These are phyloP conservation scores for Sporisorium reilianum DNA, from an alignment of 1,284 basidiomycete genomes.

Conservation along the genomic window DNA sequence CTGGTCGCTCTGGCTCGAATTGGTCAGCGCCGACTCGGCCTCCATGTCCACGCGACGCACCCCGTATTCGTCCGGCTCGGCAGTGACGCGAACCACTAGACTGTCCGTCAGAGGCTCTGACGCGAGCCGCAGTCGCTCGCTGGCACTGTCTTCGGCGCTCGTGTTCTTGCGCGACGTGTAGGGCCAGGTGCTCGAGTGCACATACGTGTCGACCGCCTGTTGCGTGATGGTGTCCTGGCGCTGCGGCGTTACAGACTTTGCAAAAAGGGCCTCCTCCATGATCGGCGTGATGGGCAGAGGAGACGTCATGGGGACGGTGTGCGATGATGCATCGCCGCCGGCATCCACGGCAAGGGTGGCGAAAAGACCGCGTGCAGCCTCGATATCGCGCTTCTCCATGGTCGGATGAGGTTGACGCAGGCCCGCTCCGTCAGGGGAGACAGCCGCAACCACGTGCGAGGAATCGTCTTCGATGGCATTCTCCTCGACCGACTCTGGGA, in stretches of 20 bases:
- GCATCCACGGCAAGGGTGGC: slow-evolving; percentile 18
- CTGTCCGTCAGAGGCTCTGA: slow-evolving; percentile 15
- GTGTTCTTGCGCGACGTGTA: slow-evolving; percentile 22
- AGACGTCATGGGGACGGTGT: slow-evolving; percentile 35
- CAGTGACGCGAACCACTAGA: slow-evolving; percentile 7
- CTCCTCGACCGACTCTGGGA: slow-evolving; percentile 31
- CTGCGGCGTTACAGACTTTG: slow-evolving; percentile 9
- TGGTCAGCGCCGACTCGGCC: slow-evolving; percentile 22
- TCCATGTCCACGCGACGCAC: slow-evolving; percentile 50
- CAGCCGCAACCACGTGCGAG: background rate
- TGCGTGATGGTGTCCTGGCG: slow-evolving; percentile 42
- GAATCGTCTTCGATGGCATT: slow-evolving; percentile 5
- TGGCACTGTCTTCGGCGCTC: background rate
- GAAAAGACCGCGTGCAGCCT: slow-evolving; percentile 23
- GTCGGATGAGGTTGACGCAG: slow-evolving; percentile 18
- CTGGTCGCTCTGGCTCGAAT: slow-evolving; percentile 32
- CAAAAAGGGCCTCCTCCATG: slow-evolving; percentile 16
- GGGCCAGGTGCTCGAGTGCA: slow-evolving; percentile 46
- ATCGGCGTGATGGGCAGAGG: slow-evolving; percentile 38
- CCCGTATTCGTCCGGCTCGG: slow-evolving; percentile 48
- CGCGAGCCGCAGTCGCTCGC: slow-evolving; percentile 25
- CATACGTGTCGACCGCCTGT: slow-evolving; percentile 25
- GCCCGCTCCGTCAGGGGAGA: slow-evolving; percentile 2
- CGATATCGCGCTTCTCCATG: slow-evolving; percentile 34
- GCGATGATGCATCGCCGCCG: background rate